These are phyloP conservation scores for Chlorella sp. DNA, from an alignment of 139 green algal genomes.

Conservation along the genomic window DNA sequence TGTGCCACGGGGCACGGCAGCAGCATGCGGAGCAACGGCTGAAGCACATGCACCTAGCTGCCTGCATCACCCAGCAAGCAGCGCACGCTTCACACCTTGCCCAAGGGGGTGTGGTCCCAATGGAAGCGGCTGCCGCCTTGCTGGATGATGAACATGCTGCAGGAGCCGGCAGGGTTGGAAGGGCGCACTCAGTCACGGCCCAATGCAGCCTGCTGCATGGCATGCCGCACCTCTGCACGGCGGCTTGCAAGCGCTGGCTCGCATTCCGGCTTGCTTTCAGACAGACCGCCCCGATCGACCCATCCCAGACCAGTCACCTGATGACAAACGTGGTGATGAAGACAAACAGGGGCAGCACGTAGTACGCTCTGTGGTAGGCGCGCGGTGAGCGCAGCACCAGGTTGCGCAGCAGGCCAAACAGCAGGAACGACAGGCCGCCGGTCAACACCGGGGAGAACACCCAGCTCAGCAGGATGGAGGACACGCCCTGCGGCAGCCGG, in stretches of 20 bases:
- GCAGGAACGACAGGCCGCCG: background rate
- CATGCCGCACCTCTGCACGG: too few relatives aligned
- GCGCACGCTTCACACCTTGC: background rate
- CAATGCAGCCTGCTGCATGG: too few relatives aligned
- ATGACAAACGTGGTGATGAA: constrained; percentile 48
- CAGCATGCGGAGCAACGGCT: too few relatives aligned
- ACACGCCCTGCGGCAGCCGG: constrained; percentile 45
- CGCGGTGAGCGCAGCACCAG: constrained; percentile 26
- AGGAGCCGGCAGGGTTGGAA: background rate
- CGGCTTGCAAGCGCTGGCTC: too few relatives aligned
- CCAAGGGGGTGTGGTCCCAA: constrained; percentile 20
- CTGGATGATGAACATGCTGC: constrained; percentile 68
- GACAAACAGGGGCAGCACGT: constrained; percentile 32
- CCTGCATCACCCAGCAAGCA: too few relatives aligned
- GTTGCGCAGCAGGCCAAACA: constrained; percentile 8
- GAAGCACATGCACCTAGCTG: too few relatives aligned
- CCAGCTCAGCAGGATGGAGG: constrained; percentile 59
- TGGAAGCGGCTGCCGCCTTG: constrained; percentile 36
- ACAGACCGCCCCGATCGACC: too few relatives aligned
- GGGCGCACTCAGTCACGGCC: too few relatives aligned
- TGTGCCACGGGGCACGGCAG: too few relatives aligned
- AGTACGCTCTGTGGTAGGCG: constrained; percentile 27
- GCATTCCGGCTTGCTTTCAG: too few relatives aligned
- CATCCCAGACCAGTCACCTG: too few relatives aligned
- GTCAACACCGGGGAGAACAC: constrained; percentile 55